These are phyloP conservation scores for Botrytis sinoallii DNA, from an alignment of 2,329 filamentous ascomycete genomes.

Conservation along the genomic window DNA sequence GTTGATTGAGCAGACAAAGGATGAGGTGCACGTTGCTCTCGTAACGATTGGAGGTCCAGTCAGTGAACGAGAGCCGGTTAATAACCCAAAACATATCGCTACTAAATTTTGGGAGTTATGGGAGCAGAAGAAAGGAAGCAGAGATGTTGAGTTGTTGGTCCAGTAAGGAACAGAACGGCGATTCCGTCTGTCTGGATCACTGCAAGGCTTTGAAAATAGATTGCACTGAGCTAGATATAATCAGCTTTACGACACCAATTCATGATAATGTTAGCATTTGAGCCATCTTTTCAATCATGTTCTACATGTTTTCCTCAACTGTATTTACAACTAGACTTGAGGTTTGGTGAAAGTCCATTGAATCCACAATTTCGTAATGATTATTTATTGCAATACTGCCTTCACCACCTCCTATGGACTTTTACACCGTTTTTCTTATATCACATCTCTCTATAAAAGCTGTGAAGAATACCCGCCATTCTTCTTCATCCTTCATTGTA, in stretches of 20 bases:
- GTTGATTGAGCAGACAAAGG: constrained; percentile 38
- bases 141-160: constrained; percentile 39
- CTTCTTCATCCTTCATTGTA: fast-evolving
- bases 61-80: constrained; percentile 39
- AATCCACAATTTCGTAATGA: background rate
- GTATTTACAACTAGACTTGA: background rate
- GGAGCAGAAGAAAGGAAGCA: constrained; percentile 39
- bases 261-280: background rate
- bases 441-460: background rate
- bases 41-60: constrained; percentile 47
- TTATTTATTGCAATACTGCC: background rate
- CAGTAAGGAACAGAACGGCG: background rate
- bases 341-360: background rate
- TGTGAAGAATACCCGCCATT: fast-evolving
- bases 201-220: background rate
- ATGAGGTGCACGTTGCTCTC: constrained; percentile 47
- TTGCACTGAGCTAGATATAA: background rate
- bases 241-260: background rate
- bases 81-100: constrained; percentile 48
- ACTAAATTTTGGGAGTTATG: constrained; percentile 45
- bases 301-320: background rate
- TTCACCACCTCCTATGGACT: background rate
- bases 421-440: background rate
- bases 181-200: background rate
- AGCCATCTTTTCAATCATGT: background rate